Conservation (phyloP, 2,329 filamentous ascomycete genomes). For the Epichloe gansuensis region DNA sequence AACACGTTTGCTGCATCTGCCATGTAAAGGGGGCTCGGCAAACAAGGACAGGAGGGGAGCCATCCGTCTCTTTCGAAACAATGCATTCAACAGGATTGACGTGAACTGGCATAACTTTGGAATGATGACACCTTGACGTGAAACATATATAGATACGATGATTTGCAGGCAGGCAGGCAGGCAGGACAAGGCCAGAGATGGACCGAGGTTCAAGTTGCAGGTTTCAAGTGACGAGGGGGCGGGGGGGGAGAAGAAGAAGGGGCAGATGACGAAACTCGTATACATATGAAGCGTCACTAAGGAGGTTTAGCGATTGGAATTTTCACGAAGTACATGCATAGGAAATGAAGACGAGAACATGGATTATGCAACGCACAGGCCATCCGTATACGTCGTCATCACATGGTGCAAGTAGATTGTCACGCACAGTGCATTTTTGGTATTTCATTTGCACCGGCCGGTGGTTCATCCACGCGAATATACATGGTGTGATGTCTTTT, state of each 20-base stretch:
- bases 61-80: background rate
- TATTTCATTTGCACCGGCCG: too few relatives aligned
- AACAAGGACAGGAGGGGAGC: background rate
- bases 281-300: background rate
- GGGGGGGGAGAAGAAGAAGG: background rate
- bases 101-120: background rate
- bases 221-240: background rate
- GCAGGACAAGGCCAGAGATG: background rate
- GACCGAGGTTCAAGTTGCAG: background rate
- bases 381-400: too few relatives aligned
- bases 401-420: too few relatives aligned
- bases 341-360: background rate
- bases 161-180: too few relatives aligned
- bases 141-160: background rate
- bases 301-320: background rate
- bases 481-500: too few relatives aligned
- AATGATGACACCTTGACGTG: background rate
- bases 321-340: background rate
- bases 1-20: constrained; percentile 27
- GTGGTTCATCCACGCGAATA: too few relatives aligned
- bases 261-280: background rate
- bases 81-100: background rate
- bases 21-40: constrained; percentile 9
- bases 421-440: too few relatives aligned
- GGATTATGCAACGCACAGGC: too few relatives aligned